Conservation (phyloP, 441 rosid genomes). For the Adansonia grandidieri region DNA sequence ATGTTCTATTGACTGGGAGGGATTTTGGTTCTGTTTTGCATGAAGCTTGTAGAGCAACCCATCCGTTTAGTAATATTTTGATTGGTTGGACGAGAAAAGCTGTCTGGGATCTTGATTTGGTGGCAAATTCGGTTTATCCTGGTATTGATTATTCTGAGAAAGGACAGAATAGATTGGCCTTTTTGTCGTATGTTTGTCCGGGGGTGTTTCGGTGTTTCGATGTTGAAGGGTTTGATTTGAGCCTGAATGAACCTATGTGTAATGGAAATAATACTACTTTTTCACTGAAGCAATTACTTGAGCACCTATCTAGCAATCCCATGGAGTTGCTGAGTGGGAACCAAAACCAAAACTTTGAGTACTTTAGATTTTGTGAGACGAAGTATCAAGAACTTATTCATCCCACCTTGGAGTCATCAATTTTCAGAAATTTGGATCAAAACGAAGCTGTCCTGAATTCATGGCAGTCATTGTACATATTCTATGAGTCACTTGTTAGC, state of each 20-base stretch:
- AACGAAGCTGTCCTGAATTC: slow-evolving; percentile 60
- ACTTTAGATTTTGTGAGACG: slow-evolving; percentile 61
- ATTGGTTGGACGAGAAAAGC: slow-evolving; percentile 78
- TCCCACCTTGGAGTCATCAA: slow-evolving; percentile 62
- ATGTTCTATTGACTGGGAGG: slow-evolving; percentile 59
- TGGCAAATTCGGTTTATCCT: slow-evolving; percentile 63
- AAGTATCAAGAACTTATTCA: slow-evolving; percentile 71
- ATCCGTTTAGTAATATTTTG: slow-evolving; percentile 71
- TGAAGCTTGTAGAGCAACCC: slow-evolving; percentile 66
- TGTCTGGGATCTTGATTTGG: slow-evolving; percentile 90
- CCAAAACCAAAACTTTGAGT: slow-evolving; percentile 53
- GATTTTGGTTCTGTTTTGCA: slow-evolving; percentile 68
- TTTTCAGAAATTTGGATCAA: slow-evolving; percentile 55
- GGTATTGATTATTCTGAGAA: slow-evolving; percentile 56
- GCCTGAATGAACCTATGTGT: slow-evolving; percentile 36
- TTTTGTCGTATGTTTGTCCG: slow-evolving; percentile 76
- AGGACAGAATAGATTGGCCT: slow-evolving; percentile 66
- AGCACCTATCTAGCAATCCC: slow-evolving; percentile 61
- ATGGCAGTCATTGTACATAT: slow-evolving; percentile 58
- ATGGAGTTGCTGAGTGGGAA: slow-evolving; percentile 60
- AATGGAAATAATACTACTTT: slow-evolving; percentile 42
- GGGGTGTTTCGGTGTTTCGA: slow-evolving; percentile 81
- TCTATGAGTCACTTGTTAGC: slow-evolving; percentile 58
- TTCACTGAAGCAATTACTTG: slow-evolving; percentile 56
- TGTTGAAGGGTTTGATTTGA: slow-evolving; percentile 49